phyloP scores from a whole-genome alignment of 768 basidiomycete genomes.

The Mycena galopus region DNA sequence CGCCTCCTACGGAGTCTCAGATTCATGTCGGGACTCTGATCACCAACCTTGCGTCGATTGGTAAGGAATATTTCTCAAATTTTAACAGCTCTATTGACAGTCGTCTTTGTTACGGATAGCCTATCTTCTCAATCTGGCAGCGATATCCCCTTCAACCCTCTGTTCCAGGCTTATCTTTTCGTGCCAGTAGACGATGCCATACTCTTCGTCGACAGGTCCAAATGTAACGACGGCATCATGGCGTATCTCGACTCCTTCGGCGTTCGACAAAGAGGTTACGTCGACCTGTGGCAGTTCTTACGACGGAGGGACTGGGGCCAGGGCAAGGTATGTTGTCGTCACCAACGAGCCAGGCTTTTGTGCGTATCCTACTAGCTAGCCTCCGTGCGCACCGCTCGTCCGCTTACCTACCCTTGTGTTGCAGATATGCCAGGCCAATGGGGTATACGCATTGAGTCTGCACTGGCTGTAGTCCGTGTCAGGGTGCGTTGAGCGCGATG shows the following conservation, averaged over 20 bases:
- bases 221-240: slow-evolving; percentile 70
- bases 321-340: slow-evolving; percentile 79
- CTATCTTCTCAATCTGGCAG: slow-evolving; percentile 87
- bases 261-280: slow-evolving; percentile 76
- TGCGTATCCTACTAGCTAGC: slow-evolving; percentile 53
- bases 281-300: slow-evolving; percentile 84
- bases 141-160: slow-evolving; percentile 92
- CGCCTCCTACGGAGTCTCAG: slow-evolving; percentile 69
- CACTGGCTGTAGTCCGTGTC: slow-evolving; percentile 77
- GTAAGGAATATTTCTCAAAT: slow-evolving; percentile 41
- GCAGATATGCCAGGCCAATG: slow-evolving; percentile 82
- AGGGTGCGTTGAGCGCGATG: slow-evolving; percentile 54
- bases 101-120: slow-evolving; percentile 62
- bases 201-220: slow-evolving; percentile 82
- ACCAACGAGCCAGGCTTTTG: slow-evolving; percentile 97
- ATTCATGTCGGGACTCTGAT: slow-evolving; percentile 77
- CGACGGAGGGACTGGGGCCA: slow-evolving; percentile 81
- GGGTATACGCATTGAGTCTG: slow-evolving; percentile 95
- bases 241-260: slow-evolving; percentile 69
- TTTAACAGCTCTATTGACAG: too few relatives aligned
- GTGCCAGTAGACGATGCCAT: slow-evolving; percentile 71
- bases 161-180: slow-evolving; percentile 91
- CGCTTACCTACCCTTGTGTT: slow-evolving; percentile 31
- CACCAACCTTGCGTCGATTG: slow-evolving; percentile 78
- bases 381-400: slow-evolving; percentile 29